phyloP scores from a whole-genome alignment of 257 asterid species.

The Ajuga chamaepitys region DNA sequence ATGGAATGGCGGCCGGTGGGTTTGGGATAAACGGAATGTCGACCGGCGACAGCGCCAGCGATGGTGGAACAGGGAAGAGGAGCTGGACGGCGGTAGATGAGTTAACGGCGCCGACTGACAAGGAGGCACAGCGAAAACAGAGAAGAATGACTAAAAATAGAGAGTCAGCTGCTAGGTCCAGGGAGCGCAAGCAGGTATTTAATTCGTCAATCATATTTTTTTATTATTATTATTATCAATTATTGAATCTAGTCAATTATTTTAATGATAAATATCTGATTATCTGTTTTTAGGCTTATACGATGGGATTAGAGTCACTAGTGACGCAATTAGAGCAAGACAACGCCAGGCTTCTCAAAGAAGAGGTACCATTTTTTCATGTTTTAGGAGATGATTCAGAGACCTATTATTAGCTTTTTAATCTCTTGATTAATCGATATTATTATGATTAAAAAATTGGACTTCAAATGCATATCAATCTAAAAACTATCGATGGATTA shows the following conservation, averaged over 20 bases:
- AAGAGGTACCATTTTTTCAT: slow-evolving; percentile 36
- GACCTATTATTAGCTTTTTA: no score
- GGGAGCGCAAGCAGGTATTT: slow-evolving; percentile 77
- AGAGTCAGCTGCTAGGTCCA: slow-evolving; percentile 76
- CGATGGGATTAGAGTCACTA: slow-evolving; percentile 62
- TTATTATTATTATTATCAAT: neutral
- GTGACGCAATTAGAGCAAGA: slow-evolving; percentile 67
- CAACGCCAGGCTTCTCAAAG: slow-evolving; percentile 51
- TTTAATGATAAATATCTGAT: no score
- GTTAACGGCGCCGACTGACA: slow-evolving; percentile 38
- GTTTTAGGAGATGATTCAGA: no score
- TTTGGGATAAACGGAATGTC: no score
- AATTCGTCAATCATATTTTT: neutral
- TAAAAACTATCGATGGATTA: no score
- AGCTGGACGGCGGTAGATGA: slow-evolving; percentile 38
- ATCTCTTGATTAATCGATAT: no score
- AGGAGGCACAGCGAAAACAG: no score
- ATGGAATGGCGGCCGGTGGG: no score
- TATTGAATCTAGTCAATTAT: no score
- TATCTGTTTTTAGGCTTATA: slow-evolving; percentile 51
- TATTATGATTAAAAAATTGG: no score
- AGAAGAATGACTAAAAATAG: slow-evolving; percentile 46
- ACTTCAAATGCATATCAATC: no score
- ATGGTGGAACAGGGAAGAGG: slow-evolving; percentile 63
- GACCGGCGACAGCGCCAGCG: no score